Evolutionary conservation across 495 filamentous ascomycete species (phyloP), one percentile per base, ranked within the genome.

Genomic region (Sabuloglossum arenarium): DNA sequence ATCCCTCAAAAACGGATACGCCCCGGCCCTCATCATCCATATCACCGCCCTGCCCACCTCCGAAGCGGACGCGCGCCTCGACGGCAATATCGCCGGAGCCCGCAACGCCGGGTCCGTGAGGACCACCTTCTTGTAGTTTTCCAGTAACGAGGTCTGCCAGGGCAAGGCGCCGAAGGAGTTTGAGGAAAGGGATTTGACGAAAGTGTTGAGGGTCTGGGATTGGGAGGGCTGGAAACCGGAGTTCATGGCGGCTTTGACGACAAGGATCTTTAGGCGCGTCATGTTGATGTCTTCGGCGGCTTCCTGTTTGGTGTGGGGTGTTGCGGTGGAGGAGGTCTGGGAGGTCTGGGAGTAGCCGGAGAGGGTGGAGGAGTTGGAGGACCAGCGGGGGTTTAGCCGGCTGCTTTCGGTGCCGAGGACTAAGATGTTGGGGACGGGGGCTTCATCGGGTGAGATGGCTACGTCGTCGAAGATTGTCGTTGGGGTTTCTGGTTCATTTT

Each of bases 381-480:
- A 85, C 85, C 86, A 91, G 53, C 67, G 29, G 9, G 42, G 27
- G 5, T 57, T 52, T 85, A 85, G 89, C 51, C 67, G 29, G 5
- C 31, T 31, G 16, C 54, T 54, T 56, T 73, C 73, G 28, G 88
- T 82, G 1, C 88, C 87, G 3, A 94, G 76, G 0, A 95, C 81
- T 30, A 94, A 67, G 43, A 95, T 91, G 61, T 93, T 90, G 8
- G 87, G 88, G 30, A 85, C 73, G 53, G 74, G 74, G 14, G 77
- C 82, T 54, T 85, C 79, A 55, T 88, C 82, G 0, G 87, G 86
- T 8, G 85, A 89, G 14, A 85, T 73, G 3, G 82, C 83, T 0
- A 79, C 83, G 63, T 95, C 88, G 65, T 95, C 88, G 64, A 95
- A 94, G 59, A 94, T 85, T 10, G 88, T 95, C 0, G 86, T 88